These are phyloP conservation scores for Bretschneidera sinensis DNA, from an alignment of 345 rosid genomes.

Conservation along the genomic window DNA sequence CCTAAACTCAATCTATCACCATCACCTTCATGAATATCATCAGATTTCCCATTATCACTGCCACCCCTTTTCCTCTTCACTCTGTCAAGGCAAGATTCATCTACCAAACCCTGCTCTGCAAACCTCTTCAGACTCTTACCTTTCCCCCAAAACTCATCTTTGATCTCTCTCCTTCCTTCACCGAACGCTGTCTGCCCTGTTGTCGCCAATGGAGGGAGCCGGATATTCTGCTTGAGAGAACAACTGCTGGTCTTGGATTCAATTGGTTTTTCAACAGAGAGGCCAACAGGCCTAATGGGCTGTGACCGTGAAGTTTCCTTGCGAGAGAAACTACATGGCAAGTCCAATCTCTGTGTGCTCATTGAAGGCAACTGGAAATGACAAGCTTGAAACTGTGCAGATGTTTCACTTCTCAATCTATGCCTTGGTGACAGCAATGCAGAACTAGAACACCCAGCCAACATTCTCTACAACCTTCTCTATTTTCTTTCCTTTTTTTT, in stretches of 20 bases:
- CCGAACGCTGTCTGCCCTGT: slow-evolving; percentile 27
- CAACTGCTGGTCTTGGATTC: slow-evolving; percentile 56
- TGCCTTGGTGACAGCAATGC: slow-evolving; percentile 95
- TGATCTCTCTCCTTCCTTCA: slow-evolving; percentile 47
- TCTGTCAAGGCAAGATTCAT: slow-evolving; percentile 55
- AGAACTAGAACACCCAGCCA: slow-evolving; percentile 98
- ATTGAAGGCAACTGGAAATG: slow-evolving; percentile 78
- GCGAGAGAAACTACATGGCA: slow-evolving; percentile 76
- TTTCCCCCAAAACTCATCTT: slow-evolving; percentile 64
- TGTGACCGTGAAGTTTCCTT: slow-evolving; percentile 72
- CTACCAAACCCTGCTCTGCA: slow-evolving; percentile 53
- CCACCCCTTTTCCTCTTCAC: slow-evolving; percentile 67
- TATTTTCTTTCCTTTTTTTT: slow-evolving; percentile 19
- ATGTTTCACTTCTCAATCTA: slow-evolving; percentile 88
- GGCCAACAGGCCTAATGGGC: slow-evolving; percentile 65
- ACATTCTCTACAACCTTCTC: slow-evolving; percentile 72
- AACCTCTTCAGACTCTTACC: slow-evolving; percentile 80
- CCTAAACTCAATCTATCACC: slow-evolving; percentile 42
- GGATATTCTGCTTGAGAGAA: slow-evolving; percentile 74
- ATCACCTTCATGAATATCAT: slow-evolving; percentile 27
- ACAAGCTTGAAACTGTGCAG: slow-evolving; percentile 78
- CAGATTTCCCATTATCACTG: slow-evolving; percentile 21
- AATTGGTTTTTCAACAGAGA: slow-evolving; percentile 62
- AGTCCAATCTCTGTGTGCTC: slow-evolving; percentile 97
- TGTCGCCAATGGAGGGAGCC: slow-evolving; percentile 88